phyloP scores from a whole-genome alignment of 805 yeast species.

The Sugiyamaella smithiae region DNA sequence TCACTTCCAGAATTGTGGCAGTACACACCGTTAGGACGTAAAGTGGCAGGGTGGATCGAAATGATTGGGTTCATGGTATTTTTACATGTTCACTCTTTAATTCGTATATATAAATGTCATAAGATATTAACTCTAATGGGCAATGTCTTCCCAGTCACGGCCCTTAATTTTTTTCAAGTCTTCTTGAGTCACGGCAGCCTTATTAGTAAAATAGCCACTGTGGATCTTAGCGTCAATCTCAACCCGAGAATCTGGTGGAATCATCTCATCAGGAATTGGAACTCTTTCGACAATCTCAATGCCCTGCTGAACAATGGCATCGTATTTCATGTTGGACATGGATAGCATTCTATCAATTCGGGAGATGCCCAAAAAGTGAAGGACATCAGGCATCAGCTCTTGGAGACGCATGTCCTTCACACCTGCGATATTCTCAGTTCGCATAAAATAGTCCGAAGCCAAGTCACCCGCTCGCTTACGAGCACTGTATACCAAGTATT shows the following conservation, averaged over 20 bases:
- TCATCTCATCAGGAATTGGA: conserved; percentile 64
- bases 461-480: conserved; percentile 67
- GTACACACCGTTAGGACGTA: too few relatives aligned
- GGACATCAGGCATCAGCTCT: conserved; percentile 65
- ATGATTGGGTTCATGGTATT: too few relatives aligned
- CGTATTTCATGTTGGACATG: conserved; percentile 71
- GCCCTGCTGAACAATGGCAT: conserved; percentile 64
- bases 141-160: conserved; percentile 49
- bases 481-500: conserved; percentile 66
- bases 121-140: too few relatives aligned
- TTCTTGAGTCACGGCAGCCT: conserved; percentile 48
- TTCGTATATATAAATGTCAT: too few relatives aligned
- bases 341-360: conserved; percentile 64
- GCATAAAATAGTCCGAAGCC: conserved; percentile 63
- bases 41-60: too few relatives aligned
- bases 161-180: conserved; percentile 57
- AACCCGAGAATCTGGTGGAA: conserved; percentile 65
- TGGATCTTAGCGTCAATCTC: conserved; percentile 70
- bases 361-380: conserved; percentile 63
- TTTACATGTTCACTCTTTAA: too few relatives aligned
- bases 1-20: too few relatives aligned
- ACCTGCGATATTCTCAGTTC: conserved; percentile 71
- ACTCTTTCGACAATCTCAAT: conserved; percentile 58
- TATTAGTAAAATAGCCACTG: conserved; percentile 63
- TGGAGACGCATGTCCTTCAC: conserved; percentile 71